Evolutionary conservation across 441 rosid species (phyloP).

Genomic region (Pelargonium myrrhifolium): DNA sequence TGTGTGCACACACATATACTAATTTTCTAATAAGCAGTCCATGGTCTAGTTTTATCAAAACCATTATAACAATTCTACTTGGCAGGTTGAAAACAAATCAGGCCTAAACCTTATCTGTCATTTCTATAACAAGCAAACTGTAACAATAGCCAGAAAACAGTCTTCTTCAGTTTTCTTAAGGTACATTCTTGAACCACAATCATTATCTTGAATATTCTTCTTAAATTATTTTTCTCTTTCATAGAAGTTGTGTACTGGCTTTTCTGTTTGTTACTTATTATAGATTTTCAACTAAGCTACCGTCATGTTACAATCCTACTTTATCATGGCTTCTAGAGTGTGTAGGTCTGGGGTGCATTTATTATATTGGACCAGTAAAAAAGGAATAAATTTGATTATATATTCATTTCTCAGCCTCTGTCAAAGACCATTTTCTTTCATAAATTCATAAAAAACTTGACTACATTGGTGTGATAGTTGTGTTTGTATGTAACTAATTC

Average conservation of each 20-base stretch:
- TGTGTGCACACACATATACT: background rate
- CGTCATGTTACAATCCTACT: background rate
- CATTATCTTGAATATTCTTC: background rate
- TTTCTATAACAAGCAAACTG: conserved; percentile 51
- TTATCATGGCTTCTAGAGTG: background rate
- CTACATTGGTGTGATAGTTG: background rate
- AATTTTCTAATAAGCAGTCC: conserved; percentile 6
- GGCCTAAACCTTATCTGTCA: conserved; percentile 60
- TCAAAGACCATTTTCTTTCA: background rate
- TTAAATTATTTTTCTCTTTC: background rate
- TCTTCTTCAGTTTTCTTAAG: conserved; percentile 64
- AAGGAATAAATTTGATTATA: conserved; percentile 1
- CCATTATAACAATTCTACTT: conserved; percentile 15
- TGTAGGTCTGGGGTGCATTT: background rate
- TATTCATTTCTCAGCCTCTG: background rate
- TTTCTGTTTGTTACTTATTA: background rate
- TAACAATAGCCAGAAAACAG: conserved; percentile 53
- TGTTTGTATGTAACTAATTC: background rate
- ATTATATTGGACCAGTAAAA: background rate
- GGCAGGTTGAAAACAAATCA: conserved; percentile 82
- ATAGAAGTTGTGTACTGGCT: background rate
- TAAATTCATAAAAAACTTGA: background rate
- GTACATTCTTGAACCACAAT: conserved; percentile 30
- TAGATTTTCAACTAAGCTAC: background rate
- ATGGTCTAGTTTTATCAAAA: conserved; percentile 13